Base-by-base conservation (phyloP, 1,284 basidiomycete genomes). In the Coniferiporia weirii region DNA sequence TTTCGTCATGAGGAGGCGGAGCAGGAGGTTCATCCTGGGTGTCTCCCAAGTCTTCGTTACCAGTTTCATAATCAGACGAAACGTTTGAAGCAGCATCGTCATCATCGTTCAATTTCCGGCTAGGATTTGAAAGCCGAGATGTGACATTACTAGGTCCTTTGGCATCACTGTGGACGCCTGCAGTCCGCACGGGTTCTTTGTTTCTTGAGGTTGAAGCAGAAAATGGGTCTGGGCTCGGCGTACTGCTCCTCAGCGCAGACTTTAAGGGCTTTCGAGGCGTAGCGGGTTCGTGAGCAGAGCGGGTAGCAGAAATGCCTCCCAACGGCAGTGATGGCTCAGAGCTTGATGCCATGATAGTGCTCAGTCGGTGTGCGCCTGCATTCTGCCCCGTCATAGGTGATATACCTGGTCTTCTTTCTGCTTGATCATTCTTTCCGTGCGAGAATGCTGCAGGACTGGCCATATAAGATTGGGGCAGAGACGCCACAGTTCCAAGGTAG, bases 21-120 rank as follows among this genome's bases (percentile, higher is more conserved):
- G 44, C 48, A 20, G 44, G 40, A 13, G 27, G 27, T 22, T 20
- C 22, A 48, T 60, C 51, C 57, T 10, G 57, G 60, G 51, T 63
- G 0, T 63, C 72, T 1, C 68, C 73, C 20, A 79, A 74, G 40
- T 70, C 72, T 65, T 84, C 83, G 44, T 75, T 75, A 1, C 76
- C 83, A 0, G 84, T 84, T 64, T 81, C 83, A 64, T 85, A 87
- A 34, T 83, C 85, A 15, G 80, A 82, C 34, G 53, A 36, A 8
- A 52, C 9, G 1, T 48, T 51, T 19, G 47, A 52, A 20, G 58
- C 22, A 40, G 53, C 59, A 22, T 45, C 38, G 40, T 60, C 59
- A 10, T 60, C 54, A 5, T 32, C 32, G 15, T 13, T 32, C 17
- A 27, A 45, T 13, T 40, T 35, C 0, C 19, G 17, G 46, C 15